phyloP scores from a whole-genome alignment of 2,329 filamentous ascomycete genomes.

The Fusarium sp. region DNA sequence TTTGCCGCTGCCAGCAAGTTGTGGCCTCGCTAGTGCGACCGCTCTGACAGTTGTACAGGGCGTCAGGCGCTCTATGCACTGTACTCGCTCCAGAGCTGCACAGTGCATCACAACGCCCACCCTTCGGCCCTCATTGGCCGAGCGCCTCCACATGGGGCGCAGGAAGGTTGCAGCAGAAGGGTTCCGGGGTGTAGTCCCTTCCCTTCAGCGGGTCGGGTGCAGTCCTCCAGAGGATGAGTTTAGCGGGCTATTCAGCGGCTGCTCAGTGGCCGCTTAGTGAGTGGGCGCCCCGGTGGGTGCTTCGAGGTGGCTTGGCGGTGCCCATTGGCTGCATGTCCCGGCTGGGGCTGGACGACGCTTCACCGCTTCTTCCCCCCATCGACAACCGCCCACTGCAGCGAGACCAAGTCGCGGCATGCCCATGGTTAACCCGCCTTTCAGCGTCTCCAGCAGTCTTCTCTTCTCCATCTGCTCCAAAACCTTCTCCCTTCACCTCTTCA shows the following conservation, averaged over 20 bases:
- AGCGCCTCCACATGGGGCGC: slow-evolving; percentile 36
- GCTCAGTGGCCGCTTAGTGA: slow-evolving; percentile 41
- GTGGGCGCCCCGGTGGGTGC: slow-evolving; percentile 37
- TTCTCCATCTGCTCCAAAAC: slow-evolving; percentile 46
- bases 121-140: slow-evolving; percentile 36
- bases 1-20: slow-evolving; percentile 16
- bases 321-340: slow-evolving; percentile 52
- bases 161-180: slow-evolving; percentile 39
- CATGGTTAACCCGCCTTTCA: slow-evolving; percentile 42
- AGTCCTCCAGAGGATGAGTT: slow-evolving; percentile 41
- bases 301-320: slow-evolving; percentile 45
- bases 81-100: background rate
- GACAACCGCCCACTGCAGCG: slow-evolving; percentile 45
- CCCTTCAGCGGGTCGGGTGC: slow-evolving; percentile 31
- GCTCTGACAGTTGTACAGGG: slow-evolving; percentile 11
- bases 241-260: slow-evolving; percentile 11
- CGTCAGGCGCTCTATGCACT: background rate
- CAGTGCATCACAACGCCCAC: slow-evolving; percentile 9
- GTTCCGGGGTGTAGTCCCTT: slow-evolving; percentile 33
- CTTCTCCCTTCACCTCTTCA: slow-evolving; percentile 45
- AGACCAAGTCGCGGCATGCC: slow-evolving; percentile 33
- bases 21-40: background rate
- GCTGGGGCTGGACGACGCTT: slow-evolving; percentile 51
- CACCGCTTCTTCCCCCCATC: slow-evolving; percentile 55
- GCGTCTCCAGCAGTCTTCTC: slow-evolving; percentile 44